Base-by-base conservation (phyloP, 352 stramenopile species). In the Globisporangium cederbergense region DNA sequence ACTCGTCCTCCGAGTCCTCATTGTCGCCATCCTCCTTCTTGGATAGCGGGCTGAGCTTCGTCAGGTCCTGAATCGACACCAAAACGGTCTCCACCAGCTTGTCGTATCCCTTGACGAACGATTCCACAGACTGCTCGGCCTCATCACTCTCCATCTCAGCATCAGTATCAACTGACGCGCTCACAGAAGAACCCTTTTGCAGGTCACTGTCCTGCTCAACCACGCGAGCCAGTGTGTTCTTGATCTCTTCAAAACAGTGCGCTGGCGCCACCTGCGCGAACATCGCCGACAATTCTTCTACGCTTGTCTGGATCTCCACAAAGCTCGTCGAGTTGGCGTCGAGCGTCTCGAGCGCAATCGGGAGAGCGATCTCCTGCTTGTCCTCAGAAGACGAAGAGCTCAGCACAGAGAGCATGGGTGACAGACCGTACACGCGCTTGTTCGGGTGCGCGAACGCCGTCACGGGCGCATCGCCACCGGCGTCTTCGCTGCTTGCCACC, bases 51-150 rank as follows among this genome's bases (percentile, higher is more conserved):
- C 52, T 56, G 0, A 81, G 59, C 55, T 89, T 93, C 0, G 85
- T 93, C 62, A 92, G 53, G 32, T 93, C 79, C 60, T 95, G 87
- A 49, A 95, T 90, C 18, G 84, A 83, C 38, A 93, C 80, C 16
- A 95, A 64, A 47, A 95, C 80, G 1, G 77, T 88, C 56, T 88
- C 80, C 3, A 95, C 75, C 14, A 95, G 64, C 54, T 79, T 83
- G 64, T 95, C 85, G 61, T 88, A 91, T 16, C 72, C 55, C 34
- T 77, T 63, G 18, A 68, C 75, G 60, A 95, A 93, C 38, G 55
- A 36, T 30, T 70, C 45, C 42, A 82, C 71, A 2, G 16, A 43
- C 38, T 59, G 64, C 0, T 64, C 60, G 7, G 58, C 36, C 28
- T 43, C 25, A 40, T 83, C 55, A 2, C 61, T 74, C 46, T 74